phyloP scores from a whole-genome alignment of 805 yeast genomes.

The Lipomyces sp. region DNA sequence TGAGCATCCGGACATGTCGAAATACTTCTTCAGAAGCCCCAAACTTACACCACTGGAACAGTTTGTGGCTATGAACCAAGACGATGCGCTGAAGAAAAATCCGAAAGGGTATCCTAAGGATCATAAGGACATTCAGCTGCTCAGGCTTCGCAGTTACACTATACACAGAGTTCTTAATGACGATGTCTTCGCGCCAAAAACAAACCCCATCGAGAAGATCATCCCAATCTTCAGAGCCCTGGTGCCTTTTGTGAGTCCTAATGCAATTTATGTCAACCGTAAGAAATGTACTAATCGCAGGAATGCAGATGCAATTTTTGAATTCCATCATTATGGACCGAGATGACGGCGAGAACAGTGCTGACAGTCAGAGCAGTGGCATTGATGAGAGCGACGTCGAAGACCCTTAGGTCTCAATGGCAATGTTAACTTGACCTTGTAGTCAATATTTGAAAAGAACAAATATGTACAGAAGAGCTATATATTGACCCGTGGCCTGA shows the following conservation, averaged over 20 bases:
- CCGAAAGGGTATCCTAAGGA: conserved; percentile 38
- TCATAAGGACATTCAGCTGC: conserved; percentile 33
- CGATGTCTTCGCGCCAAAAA: conserved; percentile 21
- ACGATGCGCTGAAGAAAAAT: conserved; percentile 33
- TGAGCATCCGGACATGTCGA: conserved; percentile 17
- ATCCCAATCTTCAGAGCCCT: conserved; percentile 21
- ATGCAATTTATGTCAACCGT: not conserved
- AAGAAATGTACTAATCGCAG: not conserved
- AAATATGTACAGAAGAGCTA: not conserved
- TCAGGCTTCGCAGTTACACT: conserved; percentile 35
- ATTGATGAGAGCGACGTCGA: not conserved
- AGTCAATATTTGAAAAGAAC: not conserved
- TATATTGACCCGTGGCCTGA: not conserved
- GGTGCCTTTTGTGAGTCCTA: conserved; percentile 31
- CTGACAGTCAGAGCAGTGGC: not conserved
- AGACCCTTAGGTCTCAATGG: not conserved
- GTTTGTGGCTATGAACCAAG: conserved; percentile 37
- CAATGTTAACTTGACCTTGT: not conserved
- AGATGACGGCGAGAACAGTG: conserved; percentile 21
- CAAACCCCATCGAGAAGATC: conserved; percentile 24
- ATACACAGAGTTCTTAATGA: conserved; percentile 20
- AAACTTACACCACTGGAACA: conserved; percentile 22
- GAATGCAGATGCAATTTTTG: conserved; percentile 23
- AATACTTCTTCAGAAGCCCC: conserved; percentile 16
- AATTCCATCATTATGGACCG: conserved; percentile 24